Conservation (phyloP, 371 early-diverging fungal genomes). For the Apophysomyces trapeziformis region DNA sequence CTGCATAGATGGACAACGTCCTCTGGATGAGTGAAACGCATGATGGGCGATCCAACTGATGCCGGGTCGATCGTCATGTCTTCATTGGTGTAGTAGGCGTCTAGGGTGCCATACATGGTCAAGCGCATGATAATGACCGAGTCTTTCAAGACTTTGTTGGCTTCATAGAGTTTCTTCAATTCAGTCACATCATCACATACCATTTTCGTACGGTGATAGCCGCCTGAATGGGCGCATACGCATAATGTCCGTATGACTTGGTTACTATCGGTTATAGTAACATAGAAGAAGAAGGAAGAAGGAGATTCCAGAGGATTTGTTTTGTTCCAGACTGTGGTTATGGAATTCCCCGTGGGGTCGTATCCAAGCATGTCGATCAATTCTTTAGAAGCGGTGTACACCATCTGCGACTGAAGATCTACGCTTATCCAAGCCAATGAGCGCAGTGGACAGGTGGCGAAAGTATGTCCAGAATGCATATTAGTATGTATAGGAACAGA, state of each 20-base stretch:
- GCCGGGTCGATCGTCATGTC: neutral
- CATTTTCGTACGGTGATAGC: neutral
- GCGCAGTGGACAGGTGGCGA: constrained; percentile 1
- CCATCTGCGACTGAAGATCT: neutral
- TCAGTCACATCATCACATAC: constrained; percentile 3
- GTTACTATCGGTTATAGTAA: neutral
- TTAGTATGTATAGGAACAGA: neutral
- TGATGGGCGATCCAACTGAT: constrained; percentile 16
- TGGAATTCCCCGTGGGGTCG: neutral
- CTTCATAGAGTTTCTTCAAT: neutral
- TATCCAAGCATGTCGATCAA: neutral
- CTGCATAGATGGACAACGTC: constrained; percentile 15
- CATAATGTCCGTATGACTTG: neutral
- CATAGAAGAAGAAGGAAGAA: neutral
- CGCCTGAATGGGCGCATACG: neutral
- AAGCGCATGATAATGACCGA: neutral
- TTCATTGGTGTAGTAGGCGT: neutral
- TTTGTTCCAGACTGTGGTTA: neutral
- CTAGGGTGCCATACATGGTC: neutral
- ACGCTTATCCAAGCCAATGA: neutral
- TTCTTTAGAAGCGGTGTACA: neutral
- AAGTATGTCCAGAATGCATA: neutral
- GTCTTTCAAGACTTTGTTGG: neutral
- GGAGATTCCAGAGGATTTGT: neutral
- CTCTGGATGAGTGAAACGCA: constrained; percentile 21